Conservation (phyloP, 179 eudicot genomes). For the Silene coronaria region DNA sequence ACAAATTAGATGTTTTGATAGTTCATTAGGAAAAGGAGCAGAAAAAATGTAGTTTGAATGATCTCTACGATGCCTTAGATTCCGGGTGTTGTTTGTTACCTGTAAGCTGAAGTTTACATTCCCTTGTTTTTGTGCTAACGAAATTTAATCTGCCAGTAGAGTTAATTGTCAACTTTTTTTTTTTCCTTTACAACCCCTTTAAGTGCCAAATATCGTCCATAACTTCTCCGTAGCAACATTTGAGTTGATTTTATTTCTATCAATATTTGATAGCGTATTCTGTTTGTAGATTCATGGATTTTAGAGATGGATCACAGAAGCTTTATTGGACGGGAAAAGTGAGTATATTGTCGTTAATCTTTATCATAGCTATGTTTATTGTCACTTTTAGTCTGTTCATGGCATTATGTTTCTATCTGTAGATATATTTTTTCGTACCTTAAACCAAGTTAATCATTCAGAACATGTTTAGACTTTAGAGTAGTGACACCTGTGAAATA, state of each 20-base stretch:
- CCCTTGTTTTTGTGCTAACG: background rate
- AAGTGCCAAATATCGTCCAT: background rate
- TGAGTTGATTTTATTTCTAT: background rate
- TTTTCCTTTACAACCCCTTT: background rate
- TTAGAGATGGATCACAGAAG: conserved; percentile 31
- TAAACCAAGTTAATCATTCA: background rate
- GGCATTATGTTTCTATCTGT: background rate
- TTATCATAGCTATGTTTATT: background rate
- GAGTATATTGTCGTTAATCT: conserved; percentile 14
- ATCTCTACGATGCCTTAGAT: background rate
- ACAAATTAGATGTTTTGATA: conserved; percentile 11
- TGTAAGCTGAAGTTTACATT: background rate
- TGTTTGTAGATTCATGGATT: conserved; percentile 40
- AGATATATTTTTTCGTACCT: background rate
- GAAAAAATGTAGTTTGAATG: background rate
- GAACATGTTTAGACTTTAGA: background rate
- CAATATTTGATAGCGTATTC: conserved; percentile 15
- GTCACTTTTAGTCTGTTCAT: background rate
- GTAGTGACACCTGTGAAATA: background rate
- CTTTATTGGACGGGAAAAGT: conserved; percentile 31
- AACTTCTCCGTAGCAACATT: background rate
- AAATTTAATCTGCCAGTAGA: background rate
- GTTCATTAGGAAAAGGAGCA: conserved; percentile 12
- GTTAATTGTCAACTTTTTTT: background rate
- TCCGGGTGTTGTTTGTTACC: conserved; percentile 14